Base-by-base conservation (phyloP, 2,329 filamentous ascomycete genomes). In the Arthroderma sp. region DNA sequence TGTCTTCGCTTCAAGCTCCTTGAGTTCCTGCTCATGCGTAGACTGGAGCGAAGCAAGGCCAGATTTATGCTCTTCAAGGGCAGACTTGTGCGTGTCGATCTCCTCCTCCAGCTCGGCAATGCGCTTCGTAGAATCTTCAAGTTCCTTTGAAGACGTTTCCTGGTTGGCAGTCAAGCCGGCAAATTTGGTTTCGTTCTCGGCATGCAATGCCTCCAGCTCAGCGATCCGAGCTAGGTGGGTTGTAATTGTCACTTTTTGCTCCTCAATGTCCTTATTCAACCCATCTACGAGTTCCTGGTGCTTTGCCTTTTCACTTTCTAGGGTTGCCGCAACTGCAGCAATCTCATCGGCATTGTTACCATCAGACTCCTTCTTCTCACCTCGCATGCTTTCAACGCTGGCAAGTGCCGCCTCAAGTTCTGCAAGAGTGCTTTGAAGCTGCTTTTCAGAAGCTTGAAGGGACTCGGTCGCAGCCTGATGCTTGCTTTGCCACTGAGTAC, bases 201-300 rank as follows among this genome's bases (percentile, higher is more conserved):
- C 62, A 57, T 93, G 82, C 3, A 81, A 76, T 50, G 80, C 67
- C 61, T 94, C 86, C 9, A 94, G 71, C 51, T 83, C 76, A 3
- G 78, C 72, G 29, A 94, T 79, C 54, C 80, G 84, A 34, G 73
- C 60, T 8, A 78, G 70, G 54, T 88, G 85, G 52, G 69, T 73
- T 50, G 75, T 73, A 54, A 93, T 81, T 33, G 83, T 76, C 3
- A 73, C 67, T 65, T 84, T 88, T 65, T 94, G 87, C 57, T 86
- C 80, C 42, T 88, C 79, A 43, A 95, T 81, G 58, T 94, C 81
- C 47, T 66, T 72, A 50, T 83, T 82, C 36, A 95, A 65, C 38
- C 70, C 70, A 32, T 70, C 66, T 31, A 84, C 66, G 40, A 80
- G 65, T 32, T 74, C 70, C 47, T 80, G 67, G 49, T 85, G 78